These are phyloP conservation scores for Scedosporium boydii DNA, from an alignment of 2,329 filamentous ascomycete species.

Conservation along the genomic window DNA sequence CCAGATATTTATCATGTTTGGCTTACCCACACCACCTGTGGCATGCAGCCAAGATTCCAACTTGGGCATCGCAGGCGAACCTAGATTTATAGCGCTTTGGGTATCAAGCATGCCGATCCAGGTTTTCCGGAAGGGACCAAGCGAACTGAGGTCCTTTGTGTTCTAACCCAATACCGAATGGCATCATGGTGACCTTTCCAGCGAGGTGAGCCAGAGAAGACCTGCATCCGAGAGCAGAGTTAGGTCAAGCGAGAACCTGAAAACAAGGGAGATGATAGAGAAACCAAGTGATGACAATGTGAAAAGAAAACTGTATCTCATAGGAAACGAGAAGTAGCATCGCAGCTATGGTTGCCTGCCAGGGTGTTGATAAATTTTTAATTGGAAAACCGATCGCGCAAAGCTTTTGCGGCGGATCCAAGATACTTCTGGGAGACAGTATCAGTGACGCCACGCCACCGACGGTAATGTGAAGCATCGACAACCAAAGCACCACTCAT, in stretches of 20 bases:
- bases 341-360: background rate
- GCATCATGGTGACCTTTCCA: constrained; percentile 4
- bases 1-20: background rate
- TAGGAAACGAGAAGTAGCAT: background rate
- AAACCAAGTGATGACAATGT: no score
- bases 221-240: no score
- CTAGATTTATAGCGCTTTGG: constrained; percentile 3
- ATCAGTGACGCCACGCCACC: background rate
- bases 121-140: constrained; percentile 2
- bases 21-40: background rate
- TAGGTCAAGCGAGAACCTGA: no score
- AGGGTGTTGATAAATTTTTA: background rate
- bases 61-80: background rate
- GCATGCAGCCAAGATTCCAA: background rate
- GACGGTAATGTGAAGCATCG: background rate
- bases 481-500: background rate
- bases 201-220: constrained; percentile 2
- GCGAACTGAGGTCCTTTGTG: background rate
- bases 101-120: constrained; percentile 4
- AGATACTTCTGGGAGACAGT: background rate
- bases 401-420: background rate
- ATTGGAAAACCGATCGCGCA: background rate
- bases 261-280: no score
- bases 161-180: constrained; percentile 2
- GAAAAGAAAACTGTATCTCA: no score